Percentiles rank a stretch among this genome's conserved stretches.
Evolutionary conservation across 139 green algal genomes (phyloP).

Genomic region (Eudorina sp.): DNA sequence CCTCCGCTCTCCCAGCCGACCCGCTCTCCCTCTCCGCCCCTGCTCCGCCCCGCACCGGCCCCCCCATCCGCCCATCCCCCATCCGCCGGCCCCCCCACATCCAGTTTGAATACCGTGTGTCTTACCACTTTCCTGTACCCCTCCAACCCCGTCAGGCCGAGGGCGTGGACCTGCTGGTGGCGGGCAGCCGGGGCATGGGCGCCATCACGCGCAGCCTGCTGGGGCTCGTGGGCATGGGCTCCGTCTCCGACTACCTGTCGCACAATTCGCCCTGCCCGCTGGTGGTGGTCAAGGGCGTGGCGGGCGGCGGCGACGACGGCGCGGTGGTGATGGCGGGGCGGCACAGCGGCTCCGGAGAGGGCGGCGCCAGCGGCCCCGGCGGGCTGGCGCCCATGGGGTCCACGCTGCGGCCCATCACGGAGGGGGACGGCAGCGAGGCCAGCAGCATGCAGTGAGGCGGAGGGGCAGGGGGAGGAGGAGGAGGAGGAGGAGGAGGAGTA

Average conservation of each 20-base stretch:
- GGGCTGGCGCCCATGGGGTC: background rate
- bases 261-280: constrained; percentile 69
- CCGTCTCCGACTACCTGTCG: constrained; percentile 69
- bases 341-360: background rate
- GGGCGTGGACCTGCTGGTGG: constrained; percentile 59
- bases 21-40: no score
- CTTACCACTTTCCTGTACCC: background rate
- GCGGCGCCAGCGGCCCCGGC: background rate
- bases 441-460: constrained; percentile 42
- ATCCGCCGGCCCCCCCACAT: background rate
- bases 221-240: constrained; percentile 73
- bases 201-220: constrained; percentile 69
- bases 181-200: constrained; percentile 72
- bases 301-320: constrained; percentile 9
- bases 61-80: background rate
- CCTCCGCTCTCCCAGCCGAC: no score
- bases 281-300: constrained; percentile 59
- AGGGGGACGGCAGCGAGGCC: constrained; percentile 47
- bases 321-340: background rate
- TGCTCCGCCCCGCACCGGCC: no score
- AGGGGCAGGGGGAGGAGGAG: background rate
- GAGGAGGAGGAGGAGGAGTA: background rate
- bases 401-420: constrained; percentile 43
- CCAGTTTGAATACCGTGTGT: background rate
- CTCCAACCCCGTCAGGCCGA: constrained; percentile 27